Base-by-base conservation (phyloP, 805 yeast genomes). In the Schwanniomyces occidentalis region DNA sequence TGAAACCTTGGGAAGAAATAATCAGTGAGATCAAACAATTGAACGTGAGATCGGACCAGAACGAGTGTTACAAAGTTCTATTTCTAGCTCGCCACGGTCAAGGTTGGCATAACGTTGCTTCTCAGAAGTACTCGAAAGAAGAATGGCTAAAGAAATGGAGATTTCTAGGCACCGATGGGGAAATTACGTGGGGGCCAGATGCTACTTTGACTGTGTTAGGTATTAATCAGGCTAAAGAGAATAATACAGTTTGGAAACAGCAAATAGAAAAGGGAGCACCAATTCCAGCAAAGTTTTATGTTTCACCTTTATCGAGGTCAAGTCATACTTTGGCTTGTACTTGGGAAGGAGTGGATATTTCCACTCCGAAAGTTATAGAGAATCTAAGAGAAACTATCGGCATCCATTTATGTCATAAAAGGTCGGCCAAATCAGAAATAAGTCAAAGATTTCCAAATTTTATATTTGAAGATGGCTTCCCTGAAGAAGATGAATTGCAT, bases 41-140 rank as follows among this genome's bases (percentile, higher is more conserved):
- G 42, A 75, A 74, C 41, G 33, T 36, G 2, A 27, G 46, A 5
- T 65, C 71, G 13, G 38, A 44, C 0, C 45, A 44, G 1, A 65
- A 71, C 40, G 79, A 61, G 22, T 32, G 40, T 17, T 76, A 65
- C 53, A 79, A 78, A 46, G 46, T 79, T 30, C 38, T 79, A 3
- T 69, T 76, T 30, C 63, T 76, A 35, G 81, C 82, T 8, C 67
- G 88, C 51, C 88, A 82, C 46, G 88, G 87, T 5, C 85, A 81
- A 53, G 88, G 87, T 0, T 74, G 58, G 49, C 89, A 82, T 43
- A 82, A 82, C 46, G 63, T 65, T 28, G 71, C 76, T 3, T 76
- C 79, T 10, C 60, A 58, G 15, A 68, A 73, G 39, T 79, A 78
- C 46, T 86, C 86, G 8, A 36, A 64, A 13, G 66, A 68, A 2